Base-by-base conservation (phyloP, 192 early-diverging fungal genomes). In the Backusella liffmaniae region DNA sequence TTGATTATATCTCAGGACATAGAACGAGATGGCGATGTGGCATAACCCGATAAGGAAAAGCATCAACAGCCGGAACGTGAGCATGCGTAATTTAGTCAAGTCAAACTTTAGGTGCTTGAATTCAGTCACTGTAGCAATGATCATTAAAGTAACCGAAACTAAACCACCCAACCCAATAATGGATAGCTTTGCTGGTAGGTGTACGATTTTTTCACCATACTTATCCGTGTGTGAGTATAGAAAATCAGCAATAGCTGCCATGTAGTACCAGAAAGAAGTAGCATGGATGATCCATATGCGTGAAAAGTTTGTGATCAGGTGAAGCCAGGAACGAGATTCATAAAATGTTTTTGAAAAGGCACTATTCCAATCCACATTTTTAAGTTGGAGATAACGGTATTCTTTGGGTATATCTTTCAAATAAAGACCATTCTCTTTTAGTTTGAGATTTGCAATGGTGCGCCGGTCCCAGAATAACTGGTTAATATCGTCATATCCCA, bases 271-370 rank as follows among this genome's bases (percentile, higher is more conserved):
- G 82, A 90, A 91, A 36, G 90, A 85, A 10, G 84, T 79, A 49
- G 91, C 65, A 79, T 92, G 91, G 74, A 92, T 85, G 68, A 92
- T 86, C 91, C 91, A 92, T 44, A 91, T 84, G n/a, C 91, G 88
- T 35, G 85, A 86, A 66, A 92, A 91, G 80, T 91, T 92, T 81
- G 86, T 86, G 77, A 92, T 77, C 15, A 91, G 81, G 75, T 92
- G 91, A 79, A 88, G 80, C 84, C 87, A 87, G 13, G 90, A 91
- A 65, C 91, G 86, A 23, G 84, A 84, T 80, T 92, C 91, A 73
- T 87, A 86, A 85, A 89, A 92, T 15, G 90, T 91, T 79, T 92
- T 92, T 75, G 69, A 34, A 73, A 92, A 90, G 23, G 86, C 85
- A 75, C 80, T 85, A 44, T 76, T 79, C 90, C 90, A 92, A 75